These are phyloP conservation scores for Golubevia sp. DNA, from an alignment of 1,284 basidiomycete species.

Conservation along the genomic window DNA sequence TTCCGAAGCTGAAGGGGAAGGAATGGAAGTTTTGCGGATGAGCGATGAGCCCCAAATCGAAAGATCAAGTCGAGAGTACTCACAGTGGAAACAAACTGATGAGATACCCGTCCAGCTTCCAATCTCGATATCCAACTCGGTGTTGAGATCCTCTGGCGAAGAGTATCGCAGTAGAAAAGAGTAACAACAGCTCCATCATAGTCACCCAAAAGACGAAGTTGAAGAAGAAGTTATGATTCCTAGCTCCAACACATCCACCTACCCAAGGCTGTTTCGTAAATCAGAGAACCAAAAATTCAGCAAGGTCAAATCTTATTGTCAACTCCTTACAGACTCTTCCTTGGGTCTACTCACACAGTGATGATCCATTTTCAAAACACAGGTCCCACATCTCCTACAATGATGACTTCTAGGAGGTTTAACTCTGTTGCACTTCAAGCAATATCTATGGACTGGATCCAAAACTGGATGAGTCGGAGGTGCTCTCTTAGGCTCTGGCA, in stretches of 20 bases:
- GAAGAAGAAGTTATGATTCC: conserved; percentile 79
- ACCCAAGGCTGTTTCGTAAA: conserved; percentile 66
- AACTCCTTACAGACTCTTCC: too few species aligned
- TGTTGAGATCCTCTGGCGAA: conserved; percentile 40
- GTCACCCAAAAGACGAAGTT: conserved; percentile 72
- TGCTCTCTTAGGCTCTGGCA: conserved; percentile 5
- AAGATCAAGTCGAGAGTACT: conserved; percentile 28
- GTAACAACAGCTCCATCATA: conserved; percentile 69
- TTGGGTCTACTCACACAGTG: conserved; percentile 62
- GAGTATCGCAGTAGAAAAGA: conserved; percentile 64
- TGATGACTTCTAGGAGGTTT: conserved; percentile 77
- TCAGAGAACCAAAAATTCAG: not conserved
- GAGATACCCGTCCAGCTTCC: conserved; percentile 69
- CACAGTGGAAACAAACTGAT: conserved; percentile 72
- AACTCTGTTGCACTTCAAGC: conserved; percentile 64
- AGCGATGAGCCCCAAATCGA: not conserved
- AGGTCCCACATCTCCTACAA: conserved; percentile 75
- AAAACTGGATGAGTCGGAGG: conserved; percentile 9
- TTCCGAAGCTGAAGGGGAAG: conserved; percentile 64
- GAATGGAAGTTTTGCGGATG: not conserved
- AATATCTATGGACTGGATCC: conserved; percentile 31
- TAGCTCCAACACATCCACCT: conserved; percentile 79
- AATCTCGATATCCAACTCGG: conserved; percentile 32
- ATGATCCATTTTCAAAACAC: conserved; percentile 76
- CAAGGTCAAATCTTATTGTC: too few species aligned